Evolutionary conservation across 306 rosid species (phyloP), one percentile per base, ranked within the genome.

Genomic region (Trifolium subterraneum): DNA sequence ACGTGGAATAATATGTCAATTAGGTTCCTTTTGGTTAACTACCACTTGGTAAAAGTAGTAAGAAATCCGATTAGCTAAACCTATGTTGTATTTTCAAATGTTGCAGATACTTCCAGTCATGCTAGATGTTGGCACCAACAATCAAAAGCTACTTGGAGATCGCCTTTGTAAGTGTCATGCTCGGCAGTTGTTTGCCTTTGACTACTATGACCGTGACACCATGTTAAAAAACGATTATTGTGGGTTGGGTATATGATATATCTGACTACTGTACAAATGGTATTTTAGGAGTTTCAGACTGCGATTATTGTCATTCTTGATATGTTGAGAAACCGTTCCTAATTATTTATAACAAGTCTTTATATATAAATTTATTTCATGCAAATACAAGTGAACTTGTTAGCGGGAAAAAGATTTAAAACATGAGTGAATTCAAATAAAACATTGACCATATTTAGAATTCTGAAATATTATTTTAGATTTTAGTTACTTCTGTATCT

Each of bases 71-170:
- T 77, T 64, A 75, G 65, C 75, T 74, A 68, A 75, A 74, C 23
- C 23, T 55, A 22, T 71, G 67, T 74, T 64, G 77, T 60, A 47
- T 89, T 71, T 67, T 61, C 22, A 65, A 44, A 78, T 66, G 12
- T 61, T 54, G 59, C 92, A 95, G 99, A 87, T 88, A 85, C 99
- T 95, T 72, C 99, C 99, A 4, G 90, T 95, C 55, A 95, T 95
- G 99, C 88, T 95, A 1, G 99, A 95, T 80, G 90, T 95, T 84
- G 99, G 99, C 64, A 95, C 99, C 58, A 95, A 95, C 86, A 95
- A 95, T 72, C 88, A 88, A 82, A 92, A 72, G 90, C 86, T 95
- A 79, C 98, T 95, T 75, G 87, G 90, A 60, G 96, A 95, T 38
- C 90, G 84, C 62, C 98, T 95, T 72, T 95, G 99, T 95, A 74